phyloP scores from a whole-genome alignment of 306 rosid species.

The Sechiopsis laciniata region DNA sequence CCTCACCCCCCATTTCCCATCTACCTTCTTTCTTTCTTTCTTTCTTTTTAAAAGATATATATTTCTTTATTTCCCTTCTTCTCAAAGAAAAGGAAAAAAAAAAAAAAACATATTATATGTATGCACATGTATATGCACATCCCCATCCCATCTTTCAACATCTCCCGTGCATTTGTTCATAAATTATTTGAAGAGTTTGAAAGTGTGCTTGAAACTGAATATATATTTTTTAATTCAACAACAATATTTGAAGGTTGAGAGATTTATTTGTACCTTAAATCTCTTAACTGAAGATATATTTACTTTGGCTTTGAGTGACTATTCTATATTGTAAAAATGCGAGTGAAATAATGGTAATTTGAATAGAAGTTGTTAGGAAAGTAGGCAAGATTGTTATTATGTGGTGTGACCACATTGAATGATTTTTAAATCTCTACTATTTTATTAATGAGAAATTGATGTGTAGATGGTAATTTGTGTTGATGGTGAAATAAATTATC shows the following conservation, averaged over 20 bases:
- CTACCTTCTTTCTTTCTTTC: conserved; percentile 26
- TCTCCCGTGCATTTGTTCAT: neutral
- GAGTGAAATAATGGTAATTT: neutral
- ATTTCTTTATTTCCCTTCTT: no score
- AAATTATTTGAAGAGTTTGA: neutral
- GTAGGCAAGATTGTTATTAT: neutral
- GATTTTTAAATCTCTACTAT: no score
- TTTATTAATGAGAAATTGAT: no score
- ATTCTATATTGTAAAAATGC: no score
- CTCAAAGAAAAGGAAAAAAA: neutral
- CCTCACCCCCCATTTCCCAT: conserved; percentile 44
- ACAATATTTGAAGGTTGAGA: no score
- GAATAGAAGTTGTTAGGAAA: neutral
- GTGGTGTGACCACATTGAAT: no score
- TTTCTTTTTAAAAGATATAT: conserved; percentile 9
- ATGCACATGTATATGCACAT: neutral
- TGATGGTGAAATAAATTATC: no score
- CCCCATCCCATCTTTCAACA: conserved; percentile 7
- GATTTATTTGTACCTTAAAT: no score
- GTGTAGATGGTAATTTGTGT: no score
- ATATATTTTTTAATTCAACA: no score
- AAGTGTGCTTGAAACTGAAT: no score
- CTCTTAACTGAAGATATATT: no score
- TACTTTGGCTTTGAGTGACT: neutral
- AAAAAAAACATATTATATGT: neutral